phyloP scores from a whole-genome alignment of 345 rosid genomes.

The Populus alba region DNA sequence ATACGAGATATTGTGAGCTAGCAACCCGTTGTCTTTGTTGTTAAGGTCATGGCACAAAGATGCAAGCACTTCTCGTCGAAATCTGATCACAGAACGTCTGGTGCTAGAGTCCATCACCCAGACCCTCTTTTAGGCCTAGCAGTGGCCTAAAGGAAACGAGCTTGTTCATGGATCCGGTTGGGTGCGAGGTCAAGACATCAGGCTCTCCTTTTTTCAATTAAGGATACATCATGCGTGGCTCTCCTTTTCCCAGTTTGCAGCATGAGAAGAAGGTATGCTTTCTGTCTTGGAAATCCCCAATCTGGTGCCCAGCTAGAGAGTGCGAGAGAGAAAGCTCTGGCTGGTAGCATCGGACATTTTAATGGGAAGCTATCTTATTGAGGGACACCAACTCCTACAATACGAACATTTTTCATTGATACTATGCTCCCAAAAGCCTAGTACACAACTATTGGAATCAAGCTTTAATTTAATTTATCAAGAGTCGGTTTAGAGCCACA shows the following conservation, averaged over 20 bases:
- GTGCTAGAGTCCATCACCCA: not conserved
- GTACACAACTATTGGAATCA: too few species aligned
- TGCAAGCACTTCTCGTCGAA: not conserved
- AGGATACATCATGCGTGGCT: not conserved
- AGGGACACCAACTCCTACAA: not conserved
- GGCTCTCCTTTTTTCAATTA: not conserved
- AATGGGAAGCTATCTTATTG: not conserved
- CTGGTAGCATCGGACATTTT: not conserved
- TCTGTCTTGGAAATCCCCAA: not conserved
- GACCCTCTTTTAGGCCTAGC: not conserved
- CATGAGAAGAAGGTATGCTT: not conserved
- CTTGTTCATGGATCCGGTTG: not conserved
- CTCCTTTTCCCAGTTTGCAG: not conserved
- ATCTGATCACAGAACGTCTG: too few species aligned
- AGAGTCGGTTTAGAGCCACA: too few species aligned
- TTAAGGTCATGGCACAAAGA: not conserved
- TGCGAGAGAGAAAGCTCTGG: not conserved
- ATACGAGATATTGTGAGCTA: too few species aligned
- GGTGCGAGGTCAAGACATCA: not conserved
- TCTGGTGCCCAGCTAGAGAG: not conserved
- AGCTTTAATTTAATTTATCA: too few species aligned
- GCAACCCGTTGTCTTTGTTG: too few species aligned
- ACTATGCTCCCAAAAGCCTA: too few species aligned
- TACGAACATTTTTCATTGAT: not conserved
- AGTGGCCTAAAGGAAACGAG: not conserved